These are phyloP conservation scores for Vitis hybrid DNA, from an alignment of 177 flowering plant species.

Conservation along the genomic window DNA sequence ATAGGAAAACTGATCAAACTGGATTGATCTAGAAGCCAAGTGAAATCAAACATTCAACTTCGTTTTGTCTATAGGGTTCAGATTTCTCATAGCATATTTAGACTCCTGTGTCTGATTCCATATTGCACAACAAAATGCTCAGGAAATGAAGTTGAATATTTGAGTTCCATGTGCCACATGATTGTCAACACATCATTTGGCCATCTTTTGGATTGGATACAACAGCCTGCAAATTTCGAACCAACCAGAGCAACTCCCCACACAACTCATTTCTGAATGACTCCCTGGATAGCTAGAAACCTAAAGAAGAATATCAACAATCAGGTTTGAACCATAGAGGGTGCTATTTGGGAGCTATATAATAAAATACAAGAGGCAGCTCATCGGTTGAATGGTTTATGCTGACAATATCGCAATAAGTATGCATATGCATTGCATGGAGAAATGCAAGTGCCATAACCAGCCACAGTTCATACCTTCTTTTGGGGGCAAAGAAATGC, in stretches of 20 bases:
- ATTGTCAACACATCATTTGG: not conserved
- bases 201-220: not conserved
- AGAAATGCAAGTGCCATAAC: not conserved
- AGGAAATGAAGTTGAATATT: too few relatives aligned
- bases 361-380: not conserved
- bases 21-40: too few relatives aligned
- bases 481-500: constrained; percentile 7
- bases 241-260: not conserved
- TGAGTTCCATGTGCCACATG: not conserved
- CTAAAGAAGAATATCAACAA: not conserved
- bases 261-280: not conserved
- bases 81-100: too few relatives aligned
- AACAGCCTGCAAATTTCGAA: not conserved
- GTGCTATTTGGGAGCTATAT: not conserved
- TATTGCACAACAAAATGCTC: too few relatives aligned
- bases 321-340: not conserved
- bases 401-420: not conserved
- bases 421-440: not conserved
- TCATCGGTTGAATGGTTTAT: not conserved
- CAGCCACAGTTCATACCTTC: constrained; percentile 27
- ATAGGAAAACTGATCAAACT: too few relatives aligned
- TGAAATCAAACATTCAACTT: too few relatives aligned
- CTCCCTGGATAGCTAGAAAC: too few relatives aligned
- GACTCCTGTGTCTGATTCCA: too few relatives aligned
- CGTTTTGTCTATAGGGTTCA: too few relatives aligned